phyloP scores from a whole-genome alignment of 176 grass and related monocot genomes.

The Otatea glauca region DNA sequence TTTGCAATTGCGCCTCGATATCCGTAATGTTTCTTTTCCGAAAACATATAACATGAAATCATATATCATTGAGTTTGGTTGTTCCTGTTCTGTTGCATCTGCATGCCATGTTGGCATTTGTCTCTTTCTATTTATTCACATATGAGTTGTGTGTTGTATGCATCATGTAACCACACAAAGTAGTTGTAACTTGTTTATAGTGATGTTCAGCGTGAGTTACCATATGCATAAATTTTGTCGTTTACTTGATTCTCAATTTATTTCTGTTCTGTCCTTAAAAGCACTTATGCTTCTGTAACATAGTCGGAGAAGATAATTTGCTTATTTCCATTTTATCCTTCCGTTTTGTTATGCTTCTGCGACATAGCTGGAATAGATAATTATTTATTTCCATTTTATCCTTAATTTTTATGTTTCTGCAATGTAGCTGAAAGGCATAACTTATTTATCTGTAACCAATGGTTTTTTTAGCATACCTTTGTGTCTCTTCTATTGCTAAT shows the following conservation, averaged over 20 bases:
- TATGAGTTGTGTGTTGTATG: neutral
- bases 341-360: neutral
- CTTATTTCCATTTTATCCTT: slow-evolving; percentile 13
- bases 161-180: slow-evolving; percentile 35
- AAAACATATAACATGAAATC: slow-evolving; percentile 44
- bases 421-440: slow-evolving; percentile 14
- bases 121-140: slow-evolving; percentile 27
- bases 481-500: slow-evolving; percentile 29
- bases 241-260: slow-evolving; percentile 36
- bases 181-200: slow-evolving; percentile 13
- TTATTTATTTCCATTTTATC: slow-evolving; percentile 33
- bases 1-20: slow-evolving; percentile 89
- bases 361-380: neutral
- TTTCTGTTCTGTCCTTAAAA: neutral
- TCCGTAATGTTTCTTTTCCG: slow-evolving; percentile 86
- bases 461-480: slow-evolving; percentile 19
- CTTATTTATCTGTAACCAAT: slow-evolving; percentile 11
- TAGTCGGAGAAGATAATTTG: neutral
- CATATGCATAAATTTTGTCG: slow-evolving; percentile 8
- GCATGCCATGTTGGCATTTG: slow-evolving; percentile 43
- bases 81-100: slow-evolving; percentile 42
- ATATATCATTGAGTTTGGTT: slow-evolving; percentile 45
- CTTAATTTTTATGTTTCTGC: slow-evolving; percentile 12
- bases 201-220: slow-evolving; percentile 29
- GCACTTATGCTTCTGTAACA: neutral